Evolutionary conservation across 225 moss, liverwort and hornwort species (phyloP).

Genomic region (Bryoerythrophyllum caledonicum): DNA sequence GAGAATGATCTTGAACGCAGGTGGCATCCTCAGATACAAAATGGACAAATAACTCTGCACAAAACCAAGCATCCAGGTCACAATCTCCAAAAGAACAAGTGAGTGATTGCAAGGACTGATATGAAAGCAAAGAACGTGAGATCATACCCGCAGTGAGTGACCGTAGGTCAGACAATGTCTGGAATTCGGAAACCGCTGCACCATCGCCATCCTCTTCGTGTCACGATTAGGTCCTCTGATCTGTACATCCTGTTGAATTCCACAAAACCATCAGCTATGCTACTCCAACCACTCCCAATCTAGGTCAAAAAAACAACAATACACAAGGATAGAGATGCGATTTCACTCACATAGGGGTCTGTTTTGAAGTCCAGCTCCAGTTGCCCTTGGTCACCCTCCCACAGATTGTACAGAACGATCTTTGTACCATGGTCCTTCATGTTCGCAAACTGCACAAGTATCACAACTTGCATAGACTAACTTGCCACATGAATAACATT

Average conservation of each 20-base stretch:
- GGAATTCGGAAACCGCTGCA: constrained; percentile 36
- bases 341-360: constrained; percentile 46
- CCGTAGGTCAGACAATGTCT: constrained; percentile 38
- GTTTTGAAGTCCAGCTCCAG: constrained; percentile 68
- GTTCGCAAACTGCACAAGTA: constrained; percentile 45
- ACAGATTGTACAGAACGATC: constrained; percentile 67
- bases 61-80: neutral
- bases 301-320: neutral
- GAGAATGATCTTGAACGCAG: constrained; percentile 56
- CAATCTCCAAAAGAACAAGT: neutral
- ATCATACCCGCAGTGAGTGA: constrained; percentile 58
- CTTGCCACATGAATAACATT: neutral
- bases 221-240: constrained; percentile 61
- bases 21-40: constrained; percentile 65
- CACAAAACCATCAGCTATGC: neutral
- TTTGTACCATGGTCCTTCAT: constrained; percentile 68
- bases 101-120: neutral
- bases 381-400: constrained; percentile 74
- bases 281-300: neutral
- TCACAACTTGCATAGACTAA: neutral
- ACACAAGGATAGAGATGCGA: neutral
- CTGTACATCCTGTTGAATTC: constrained; percentile 52
- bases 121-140: neutral
- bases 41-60: constrained; percentile 70
- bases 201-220: constrained; percentile 39